These are phyloP conservation scores for Balakata baccata DNA, from an alignment of 345 rosid genomes.

Conservation along the genomic window DNA sequence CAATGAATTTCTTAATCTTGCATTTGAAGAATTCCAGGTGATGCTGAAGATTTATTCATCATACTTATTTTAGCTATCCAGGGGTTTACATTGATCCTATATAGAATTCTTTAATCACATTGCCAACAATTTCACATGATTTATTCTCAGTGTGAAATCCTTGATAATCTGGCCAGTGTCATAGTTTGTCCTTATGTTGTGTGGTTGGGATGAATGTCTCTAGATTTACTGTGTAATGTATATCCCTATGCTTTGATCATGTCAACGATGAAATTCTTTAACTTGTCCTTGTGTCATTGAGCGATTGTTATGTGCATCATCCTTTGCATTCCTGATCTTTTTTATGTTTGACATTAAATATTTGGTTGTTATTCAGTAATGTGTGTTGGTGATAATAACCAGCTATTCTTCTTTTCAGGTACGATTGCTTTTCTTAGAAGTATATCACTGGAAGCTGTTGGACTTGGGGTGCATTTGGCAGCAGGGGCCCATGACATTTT, in stretches of 20 bases:
- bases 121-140: neutral
- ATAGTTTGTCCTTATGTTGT: neutral
- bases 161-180: neutral
- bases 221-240: neutral
- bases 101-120: neutral
- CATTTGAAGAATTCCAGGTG: neutral
- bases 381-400: neutral
- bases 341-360: neutral
- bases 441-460: constrained; percentile 87
- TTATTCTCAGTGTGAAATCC: neutral
- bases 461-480: constrained; percentile 92
- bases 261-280: neutral
- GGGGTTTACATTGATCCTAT: neutral
- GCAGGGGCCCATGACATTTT: too few relatives aligned
- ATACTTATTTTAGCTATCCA: neutral
- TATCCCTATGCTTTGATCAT: neutral
- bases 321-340: neutral
- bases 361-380: neutral
- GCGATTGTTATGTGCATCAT: neutral
- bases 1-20: neutral
- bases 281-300: neutral
- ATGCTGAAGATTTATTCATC: neutral
- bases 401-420: constrained; percentile 45
- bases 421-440: constrained; percentile 86
- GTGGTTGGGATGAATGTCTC: too few relatives aligned